phyloP scores from a whole-genome alignment of 331 rosid genomes.

The Dryas integrifolia region DNA sequence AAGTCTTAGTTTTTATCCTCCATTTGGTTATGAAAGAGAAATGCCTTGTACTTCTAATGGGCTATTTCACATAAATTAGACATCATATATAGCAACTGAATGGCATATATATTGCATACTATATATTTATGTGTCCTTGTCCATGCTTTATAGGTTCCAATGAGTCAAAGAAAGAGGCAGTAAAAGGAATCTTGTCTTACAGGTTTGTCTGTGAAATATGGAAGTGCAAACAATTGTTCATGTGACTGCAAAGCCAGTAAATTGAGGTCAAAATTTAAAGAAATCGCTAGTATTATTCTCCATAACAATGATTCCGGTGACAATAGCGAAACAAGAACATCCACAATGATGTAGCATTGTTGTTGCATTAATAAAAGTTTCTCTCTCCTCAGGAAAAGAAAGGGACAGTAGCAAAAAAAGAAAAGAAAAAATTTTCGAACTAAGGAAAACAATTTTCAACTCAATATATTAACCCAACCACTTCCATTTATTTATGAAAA shows the following conservation, averaged over 20 bases:
- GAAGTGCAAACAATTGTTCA: not conserved
- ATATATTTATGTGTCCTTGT: too few relatives aligned
- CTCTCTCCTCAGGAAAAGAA: too few relatives aligned
- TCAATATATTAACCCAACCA: not conserved
- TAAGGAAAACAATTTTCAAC: not conserved
- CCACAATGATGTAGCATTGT: too few relatives aligned
- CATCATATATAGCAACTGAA: not conserved
- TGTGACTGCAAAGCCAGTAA: not conserved
- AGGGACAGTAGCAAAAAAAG: not conserved
- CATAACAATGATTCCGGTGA: not conserved
- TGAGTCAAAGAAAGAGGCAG: too few relatives aligned
- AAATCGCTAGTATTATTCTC: not conserved
- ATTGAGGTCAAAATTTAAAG: not conserved
- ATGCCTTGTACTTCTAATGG: not conserved
- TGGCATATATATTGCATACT: too few relatives aligned
- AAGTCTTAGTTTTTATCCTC: not conserved
- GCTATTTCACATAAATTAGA: not conserved
- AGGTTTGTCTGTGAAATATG: not conserved
- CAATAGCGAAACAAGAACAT: not conserved
- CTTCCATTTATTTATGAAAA: not conserved
- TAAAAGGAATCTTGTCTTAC: not conserved
- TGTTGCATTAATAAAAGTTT: too few relatives aligned
- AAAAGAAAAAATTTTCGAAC: not conserved
- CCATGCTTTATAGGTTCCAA: too few relatives aligned
- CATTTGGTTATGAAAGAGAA: not conserved